A percentile compares a stretch with the other conserved stretches of the same genome.
Conservation (phyloP, 805 yeast genomes). For the Kuraishia piskuri region DNA sequence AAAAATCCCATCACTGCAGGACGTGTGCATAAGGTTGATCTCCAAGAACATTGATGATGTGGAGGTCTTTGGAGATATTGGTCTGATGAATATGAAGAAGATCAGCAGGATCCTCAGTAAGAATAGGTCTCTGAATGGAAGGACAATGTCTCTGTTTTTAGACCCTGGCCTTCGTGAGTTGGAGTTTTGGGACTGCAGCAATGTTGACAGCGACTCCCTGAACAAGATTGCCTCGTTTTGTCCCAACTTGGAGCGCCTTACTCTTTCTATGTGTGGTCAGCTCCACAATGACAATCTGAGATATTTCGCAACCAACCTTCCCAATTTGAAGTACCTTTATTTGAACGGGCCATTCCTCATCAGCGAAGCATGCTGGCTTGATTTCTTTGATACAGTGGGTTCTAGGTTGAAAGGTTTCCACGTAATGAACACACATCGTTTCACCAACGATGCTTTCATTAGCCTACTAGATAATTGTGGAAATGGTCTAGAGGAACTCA, state of each 20-base stretch:
- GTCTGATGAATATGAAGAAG: slow-evolving; percentile 59
- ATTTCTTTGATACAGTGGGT: slow-evolving; percentile 55
- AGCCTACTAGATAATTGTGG: slow-evolving; percentile 56
- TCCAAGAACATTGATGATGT: slow-evolving; percentile 63
- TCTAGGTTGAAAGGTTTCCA: slow-evolving; percentile 48
- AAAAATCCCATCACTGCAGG: slow-evolving; percentile 67
- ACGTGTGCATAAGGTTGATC: slow-evolving; percentile 62
- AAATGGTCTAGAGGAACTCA: slow-evolving; percentile 43
- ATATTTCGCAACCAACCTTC: slow-evolving; percentile 54
- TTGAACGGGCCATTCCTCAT: slow-evolving; percentile 89
- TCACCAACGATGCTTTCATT: slow-evolving; percentile 57
- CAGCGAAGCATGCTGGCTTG: slow-evolving; percentile 68
- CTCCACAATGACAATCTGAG: slow-evolving; percentile 67
- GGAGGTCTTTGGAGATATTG: slow-evolving; percentile 83
- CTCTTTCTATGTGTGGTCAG: slow-evolving; percentile 89
- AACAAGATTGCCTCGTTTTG: slow-evolving; percentile 69
- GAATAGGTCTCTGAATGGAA: slow-evolving; percentile 69
- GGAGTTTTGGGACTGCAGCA: slow-evolving; percentile 91
- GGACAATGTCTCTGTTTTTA: slow-evolving; percentile 67
- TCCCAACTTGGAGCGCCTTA: slow-evolving; percentile 59
- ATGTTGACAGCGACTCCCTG: slow-evolving; percentile 55
- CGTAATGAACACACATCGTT: slow-evolving; percentile 76
- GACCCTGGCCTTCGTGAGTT: slow-evolving; percentile 46
- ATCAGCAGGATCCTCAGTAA: slow-evolving; percentile 71
- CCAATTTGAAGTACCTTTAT: slow-evolving; percentile 42